A percentile compares a stretch with the other conserved stretches of the same genome.
These are phyloP conservation scores for Cystobasidium slooffiae DNA, from an alignment of 1,284 basidiomycete species.

Conservation along the genomic window DNA sequence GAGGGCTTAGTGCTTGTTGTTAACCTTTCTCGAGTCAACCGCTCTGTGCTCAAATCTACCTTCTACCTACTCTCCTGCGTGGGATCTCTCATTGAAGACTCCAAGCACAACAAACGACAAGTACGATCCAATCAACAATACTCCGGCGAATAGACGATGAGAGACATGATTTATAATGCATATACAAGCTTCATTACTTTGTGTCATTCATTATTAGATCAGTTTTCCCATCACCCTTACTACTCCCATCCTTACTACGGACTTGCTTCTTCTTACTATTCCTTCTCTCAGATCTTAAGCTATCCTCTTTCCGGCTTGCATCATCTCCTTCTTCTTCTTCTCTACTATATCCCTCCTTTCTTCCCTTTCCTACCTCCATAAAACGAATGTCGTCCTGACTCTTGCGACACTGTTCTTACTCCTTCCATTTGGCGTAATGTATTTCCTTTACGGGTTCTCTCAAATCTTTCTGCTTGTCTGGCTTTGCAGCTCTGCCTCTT, in stretches of 20 bases:
- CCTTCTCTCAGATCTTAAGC: neutral
- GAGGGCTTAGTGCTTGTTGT: no score
- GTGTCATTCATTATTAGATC: conserved; percentile 5
- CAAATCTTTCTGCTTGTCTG: neutral
- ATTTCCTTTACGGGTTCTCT: conserved; percentile 22
- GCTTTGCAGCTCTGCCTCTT: neutral
- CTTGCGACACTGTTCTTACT: conserved; percentile 21
- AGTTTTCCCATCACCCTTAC: neutral
- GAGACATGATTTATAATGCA: conserved; percentile 16
- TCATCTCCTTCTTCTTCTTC: neutral
- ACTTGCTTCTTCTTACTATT: conserved; percentile 3
- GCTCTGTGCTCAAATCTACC: no score
- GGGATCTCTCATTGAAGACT: no score
- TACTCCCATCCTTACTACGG: neutral
- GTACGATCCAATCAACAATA: no score
- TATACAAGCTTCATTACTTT: conserved; percentile 9
- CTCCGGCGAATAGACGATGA: conserved; percentile 7
- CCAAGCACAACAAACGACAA: no score
- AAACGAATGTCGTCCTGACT: conserved; percentile 12
- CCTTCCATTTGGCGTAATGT: conserved; percentile 19
- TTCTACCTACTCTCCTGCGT: no score
- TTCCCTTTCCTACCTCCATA: neutral
- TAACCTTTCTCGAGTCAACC: no score
- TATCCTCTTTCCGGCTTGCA: neutral
- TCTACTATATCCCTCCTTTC: neutral